Evolutionary conservation across 768 basidiomycete species (phyloP).

Genomic region (Hericium rajendrae): DNA sequence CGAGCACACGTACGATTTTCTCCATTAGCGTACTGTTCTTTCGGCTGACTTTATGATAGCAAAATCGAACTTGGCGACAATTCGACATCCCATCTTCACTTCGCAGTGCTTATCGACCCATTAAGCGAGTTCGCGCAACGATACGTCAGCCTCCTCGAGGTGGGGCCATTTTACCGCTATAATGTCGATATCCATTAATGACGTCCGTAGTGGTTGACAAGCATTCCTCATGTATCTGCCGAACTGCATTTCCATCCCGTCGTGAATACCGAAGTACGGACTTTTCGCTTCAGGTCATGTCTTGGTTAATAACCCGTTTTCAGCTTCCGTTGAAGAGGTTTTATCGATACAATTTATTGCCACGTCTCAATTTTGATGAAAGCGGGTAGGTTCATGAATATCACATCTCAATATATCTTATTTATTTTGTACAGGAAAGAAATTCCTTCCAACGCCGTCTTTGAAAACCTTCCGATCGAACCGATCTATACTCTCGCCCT

Average conservation of each 20-base stretch:
- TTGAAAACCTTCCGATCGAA: constrained; percentile 67
- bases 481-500: constrained; percentile 92
- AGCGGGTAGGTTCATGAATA: constrained; percentile 44
- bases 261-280: too few species aligned
- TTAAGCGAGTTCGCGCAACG: constrained; percentile 77
- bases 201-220: constrained; percentile 47
- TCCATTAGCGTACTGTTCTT: not conserved
- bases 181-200: constrained; percentile 1
- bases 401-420: constrained; percentile 16
- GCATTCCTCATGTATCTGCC: constrained; percentile 54
- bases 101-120: constrained; percentile 76
- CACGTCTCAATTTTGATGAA: constrained; percentile 51
- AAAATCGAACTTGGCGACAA: constrained; percentile 63
- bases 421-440: constrained; percentile 31
- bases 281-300: too few species aligned
- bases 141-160: constrained; percentile 74
- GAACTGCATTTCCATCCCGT: constrained; percentile 77
- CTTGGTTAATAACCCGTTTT: not conserved
- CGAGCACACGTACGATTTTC: constrained; percentile 51
- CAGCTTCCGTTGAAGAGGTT: constrained; percentile 89
- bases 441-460: constrained; percentile 45
- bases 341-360: constrained; percentile 69
- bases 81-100: constrained; percentile 53
- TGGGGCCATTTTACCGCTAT: constrained; percentile 22
- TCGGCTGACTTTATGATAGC: constrained; percentile 29